Evolutionary conservation across 768 basidiomycete species (phyloP), one percentile per base, ranked within the genome.

Genomic region (Mycena capillaripes): DNA sequence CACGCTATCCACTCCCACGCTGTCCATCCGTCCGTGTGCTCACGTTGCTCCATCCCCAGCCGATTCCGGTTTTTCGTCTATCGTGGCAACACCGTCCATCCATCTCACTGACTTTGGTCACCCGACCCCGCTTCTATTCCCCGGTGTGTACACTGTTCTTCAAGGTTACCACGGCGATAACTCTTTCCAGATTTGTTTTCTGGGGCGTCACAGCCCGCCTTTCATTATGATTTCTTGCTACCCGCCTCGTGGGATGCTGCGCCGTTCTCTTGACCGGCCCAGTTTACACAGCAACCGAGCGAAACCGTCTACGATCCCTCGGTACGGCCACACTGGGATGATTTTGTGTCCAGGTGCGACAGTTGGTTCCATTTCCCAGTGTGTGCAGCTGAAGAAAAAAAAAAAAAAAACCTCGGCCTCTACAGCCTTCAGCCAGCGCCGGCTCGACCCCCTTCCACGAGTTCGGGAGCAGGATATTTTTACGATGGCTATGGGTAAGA

Each of bases 261-360:
- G 40, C 40, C 42, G 52, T 36, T 42, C 40, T 66, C 65, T n/a
- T n/a, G n/a, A 29, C 27, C 21, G 40, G 21, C 55, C 19, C 64
- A 56, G 40, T 53, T 42, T 4, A 44, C 64, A 55, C 50, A 65
- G 50, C 64, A 57, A 56, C 64, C 55, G n/a, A 46, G 38, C n/a
- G 48, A 34, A 34, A 50, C n/a, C 23, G n/a, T 50, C 32, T 34
- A 66, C 64, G 53, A 56, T 36, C 38, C 53, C 53, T 40, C 52
- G 38, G 53, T 56, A 56, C 64, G 56, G 53, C 38, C 64, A 32
- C 63, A 64, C 50, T 66, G 64, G 64, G 53, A 56, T 42, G 53
- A 65, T 65, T 65, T 65, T 44, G 40, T 44, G 44, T 57, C 40
- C 64, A 56, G 42, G 55, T 66, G 40, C 40, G 55, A 42, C 29